Evolutionary conservation across 495 filamentous ascomycete species (phyloP), one percentile per base, ranked within the genome.

Genomic region (Neurospora africana): DNA sequence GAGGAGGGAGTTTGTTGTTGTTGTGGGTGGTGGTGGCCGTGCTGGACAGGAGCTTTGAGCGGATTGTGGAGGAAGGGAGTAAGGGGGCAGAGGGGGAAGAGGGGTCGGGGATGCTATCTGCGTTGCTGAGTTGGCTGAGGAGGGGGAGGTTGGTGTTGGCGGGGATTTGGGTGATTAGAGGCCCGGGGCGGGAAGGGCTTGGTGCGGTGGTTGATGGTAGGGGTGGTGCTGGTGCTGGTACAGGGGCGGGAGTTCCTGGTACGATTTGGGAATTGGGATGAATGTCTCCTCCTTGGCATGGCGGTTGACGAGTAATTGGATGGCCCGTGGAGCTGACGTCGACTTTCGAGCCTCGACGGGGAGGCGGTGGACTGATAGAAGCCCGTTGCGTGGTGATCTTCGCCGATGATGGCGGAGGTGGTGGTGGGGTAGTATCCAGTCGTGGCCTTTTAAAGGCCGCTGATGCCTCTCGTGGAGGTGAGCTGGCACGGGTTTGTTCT

Each of bases 151-250:
- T 72, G 30, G 67, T 69, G 72, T 74, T 77, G 33, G 30, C 5
- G 58, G 79, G 69, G 23, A 68, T 21, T 15, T 81, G 71, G 23
- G 68, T 30, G 5, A 78, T 73, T 44, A 5, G 79, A 80, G 30
- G 36, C 9, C 36, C 36, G 36, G 36, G 74, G 77, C 17, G 81
- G 81, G 72, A 77, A 75, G 11, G 84, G 82, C 35, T 77, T 72
- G 9, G 85, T 74, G 2, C 77, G 84, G 17, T 82, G 74, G 69
- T 81, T 78, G 47, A 75, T 75, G 10, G 83, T 82, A 17, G 41
- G 7, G 47, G 82, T 72, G 37, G 83, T 13, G 21, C 21, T 33
- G 23, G 23, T 61, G 13, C 27, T 61, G 2, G 23, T 7, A 0
- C 1, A 0, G 53, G 53, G 0, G 27, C 53, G 15, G 53, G 53